Conservation (phyloP, 140 eudicot genomes). For the Anethum foeniculum region DNA sequence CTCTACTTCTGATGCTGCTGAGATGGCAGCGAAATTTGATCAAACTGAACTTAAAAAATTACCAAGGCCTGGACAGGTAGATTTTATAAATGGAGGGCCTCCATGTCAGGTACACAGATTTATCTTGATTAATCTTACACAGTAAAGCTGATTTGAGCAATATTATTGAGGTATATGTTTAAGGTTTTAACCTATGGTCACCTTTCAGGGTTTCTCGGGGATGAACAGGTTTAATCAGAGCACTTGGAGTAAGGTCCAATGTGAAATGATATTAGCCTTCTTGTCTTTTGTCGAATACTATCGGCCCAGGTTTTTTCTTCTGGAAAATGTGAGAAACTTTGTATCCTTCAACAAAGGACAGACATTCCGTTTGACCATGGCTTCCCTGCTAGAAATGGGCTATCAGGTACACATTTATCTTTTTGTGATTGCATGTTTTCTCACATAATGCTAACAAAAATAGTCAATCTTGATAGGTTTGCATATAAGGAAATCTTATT, state of each 20-base stretch:
- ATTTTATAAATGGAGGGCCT: conserved; percentile 80
- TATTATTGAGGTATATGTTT: neutral
- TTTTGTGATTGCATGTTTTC: neutral
- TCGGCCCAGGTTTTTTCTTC: conserved; percentile 58
- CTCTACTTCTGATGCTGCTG: conserved; percentile 61
- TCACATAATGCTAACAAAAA: neutral
- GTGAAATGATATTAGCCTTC: conserved; percentile 72
- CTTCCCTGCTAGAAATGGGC: conserved; percentile 83
- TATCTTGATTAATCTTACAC: neutral
- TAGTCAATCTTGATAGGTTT: neutral
- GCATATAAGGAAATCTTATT: neutral
- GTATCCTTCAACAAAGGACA: conserved; percentile 73
- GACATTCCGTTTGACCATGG: conserved; percentile 59
- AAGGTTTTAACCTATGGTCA: neutral
- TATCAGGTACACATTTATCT: conserved; percentile 49
- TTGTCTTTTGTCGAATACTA: conserved; percentile 69
- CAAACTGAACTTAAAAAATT: conserved; percentile 35
- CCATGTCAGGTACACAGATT: conserved; percentile 62
- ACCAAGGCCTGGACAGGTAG: conserved; percentile 73
- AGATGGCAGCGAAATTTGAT: conserved; percentile 46
- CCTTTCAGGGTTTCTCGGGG: conserved; percentile 66
- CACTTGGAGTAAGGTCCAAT: conserved; percentile 77
- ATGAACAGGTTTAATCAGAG: conserved; percentile 73
- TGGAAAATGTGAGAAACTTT: conserved; percentile 75
- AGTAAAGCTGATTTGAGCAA: neutral